Conservation (phyloP, 352 stramenopile genomes). For the Phytopythium delawarense region DNA sequence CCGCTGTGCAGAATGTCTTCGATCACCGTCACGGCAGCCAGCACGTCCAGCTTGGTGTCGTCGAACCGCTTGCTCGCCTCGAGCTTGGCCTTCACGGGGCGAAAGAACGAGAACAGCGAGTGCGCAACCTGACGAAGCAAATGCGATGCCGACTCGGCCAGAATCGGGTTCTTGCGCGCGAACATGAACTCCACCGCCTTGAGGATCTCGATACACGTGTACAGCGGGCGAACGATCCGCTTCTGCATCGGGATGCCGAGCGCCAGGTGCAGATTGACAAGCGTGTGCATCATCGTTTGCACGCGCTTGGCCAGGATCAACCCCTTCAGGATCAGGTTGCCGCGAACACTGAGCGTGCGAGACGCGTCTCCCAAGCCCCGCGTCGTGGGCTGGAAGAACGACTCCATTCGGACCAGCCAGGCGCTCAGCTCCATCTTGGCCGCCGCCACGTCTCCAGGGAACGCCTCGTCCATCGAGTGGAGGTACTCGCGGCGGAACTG, state of each 20-base stretch:
- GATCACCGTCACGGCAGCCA: conserved; percentile 79
- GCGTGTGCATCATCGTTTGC: conserved; percentile 88
- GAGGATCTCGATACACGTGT: conserved; percentile 88
- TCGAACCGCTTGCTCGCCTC: conserved; percentile 86
- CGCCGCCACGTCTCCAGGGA: conserved; percentile 69
- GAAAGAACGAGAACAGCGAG: conserved; percentile 77
- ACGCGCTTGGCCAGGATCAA: conserved; percentile 87
- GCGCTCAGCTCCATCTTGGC: conserved; percentile 80
- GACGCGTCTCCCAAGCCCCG: conserved; percentile 64
- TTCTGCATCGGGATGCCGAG: conserved; percentile 86
- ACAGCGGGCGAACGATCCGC: conserved; percentile 75
- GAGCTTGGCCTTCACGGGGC: conserved; percentile 73
- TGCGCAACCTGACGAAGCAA: conserved; percentile 77
- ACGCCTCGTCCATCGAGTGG: conserved; percentile 74
- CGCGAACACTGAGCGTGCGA: conserved; percentile 77
- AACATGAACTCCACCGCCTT: conserved; percentile 94
- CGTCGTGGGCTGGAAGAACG: conserved; percentile 81
- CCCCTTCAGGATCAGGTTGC: conserved; percentile 90
- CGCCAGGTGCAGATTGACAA: conserved; percentile 87
- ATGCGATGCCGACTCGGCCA: conserved; percentile 70
- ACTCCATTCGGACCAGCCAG: conserved; percentile 87
- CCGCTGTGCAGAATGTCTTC: conserved; percentile 81
- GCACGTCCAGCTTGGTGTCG: conserved; percentile 82
- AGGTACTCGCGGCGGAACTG: conserved; percentile 81
- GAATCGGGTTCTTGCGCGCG: conserved; percentile 77